Evolutionary conservation across 768 basidiomycete species (phyloP).

Genomic region (Xerocomus potaroensis): DNA sequence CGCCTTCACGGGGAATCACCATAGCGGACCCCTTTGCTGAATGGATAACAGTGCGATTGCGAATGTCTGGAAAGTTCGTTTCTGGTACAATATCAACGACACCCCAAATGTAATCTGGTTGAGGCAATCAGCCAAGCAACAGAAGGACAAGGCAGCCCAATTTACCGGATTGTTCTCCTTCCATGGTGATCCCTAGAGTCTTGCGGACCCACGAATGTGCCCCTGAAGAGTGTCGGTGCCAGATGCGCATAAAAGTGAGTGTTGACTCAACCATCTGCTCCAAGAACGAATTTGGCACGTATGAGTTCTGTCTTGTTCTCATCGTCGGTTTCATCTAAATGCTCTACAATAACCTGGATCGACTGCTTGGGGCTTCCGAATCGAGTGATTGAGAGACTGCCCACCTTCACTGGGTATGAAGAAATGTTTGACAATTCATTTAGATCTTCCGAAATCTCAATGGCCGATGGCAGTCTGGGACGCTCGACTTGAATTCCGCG

Average conservation of each 20-base stretch:
- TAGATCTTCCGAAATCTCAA: constrained; percentile 35
- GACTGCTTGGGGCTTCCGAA: not conserved
- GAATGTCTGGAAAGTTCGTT: constrained; percentile 78
- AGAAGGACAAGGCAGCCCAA: not conserved
- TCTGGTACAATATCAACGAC: constrained; percentile 68
- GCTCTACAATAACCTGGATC: constrained; percentile 23
- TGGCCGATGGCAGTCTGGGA: constrained; percentile 28
- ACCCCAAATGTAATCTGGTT: constrained; percentile 74
- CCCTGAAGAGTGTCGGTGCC: constrained; percentile 18
- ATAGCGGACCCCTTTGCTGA: constrained; percentile 66
- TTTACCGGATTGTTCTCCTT: constrained; percentile 46
- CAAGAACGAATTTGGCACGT: constrained; percentile 34
- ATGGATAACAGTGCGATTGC: constrained; percentile 61
- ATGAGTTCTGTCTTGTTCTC: constrained; percentile 31
- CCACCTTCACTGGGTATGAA: constrained; percentile 32
- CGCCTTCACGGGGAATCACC: constrained; percentile 69
- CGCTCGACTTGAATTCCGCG: constrained; percentile 35
- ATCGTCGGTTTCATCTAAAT: constrained; percentile 23
- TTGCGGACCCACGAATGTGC: constrained; percentile 48
- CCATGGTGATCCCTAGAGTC: constrained; percentile 39
- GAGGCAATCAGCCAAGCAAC: not conserved
- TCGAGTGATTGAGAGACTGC: not conserved
- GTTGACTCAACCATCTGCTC: constrained; percentile 30
- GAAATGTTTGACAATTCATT: constrained; percentile 31
- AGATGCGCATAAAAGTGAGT: not conserved